Conservation (phyloP, 768 basidiomycete genomes). For the Leccinum aurantiacum region DNA sequence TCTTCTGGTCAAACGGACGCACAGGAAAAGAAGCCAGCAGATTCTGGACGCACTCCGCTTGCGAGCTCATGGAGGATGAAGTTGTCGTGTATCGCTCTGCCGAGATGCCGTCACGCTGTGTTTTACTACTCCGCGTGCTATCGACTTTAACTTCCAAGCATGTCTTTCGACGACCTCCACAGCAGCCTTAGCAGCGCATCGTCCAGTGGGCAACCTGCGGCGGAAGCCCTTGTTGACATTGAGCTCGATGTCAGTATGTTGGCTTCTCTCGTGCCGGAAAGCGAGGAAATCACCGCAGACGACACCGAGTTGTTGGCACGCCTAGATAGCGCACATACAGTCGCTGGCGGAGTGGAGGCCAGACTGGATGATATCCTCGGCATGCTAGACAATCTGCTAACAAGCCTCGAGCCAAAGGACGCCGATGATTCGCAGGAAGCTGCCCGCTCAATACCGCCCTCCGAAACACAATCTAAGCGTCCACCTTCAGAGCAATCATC, state of each 20-base stretch:
- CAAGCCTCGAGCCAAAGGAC: constrained; percentile 37
- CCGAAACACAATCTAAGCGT: constrained; percentile 1
- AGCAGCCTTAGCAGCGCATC: background rate
- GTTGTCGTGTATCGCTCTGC: constrained; percentile 1
- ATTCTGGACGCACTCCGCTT: constrained; percentile 48
- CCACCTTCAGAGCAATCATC: constrained; percentile 4
- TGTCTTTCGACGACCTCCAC: constrained; percentile 30
- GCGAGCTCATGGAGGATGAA: constrained; percentile 45
- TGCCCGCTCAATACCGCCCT: background rate
- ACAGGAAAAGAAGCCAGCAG: constrained; percentile 54
- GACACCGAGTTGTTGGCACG: constrained; percentile 53
- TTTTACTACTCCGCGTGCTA: constrained; percentile 23
- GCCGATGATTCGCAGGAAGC: constrained; percentile 1
- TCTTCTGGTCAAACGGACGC: constrained; percentile 46
- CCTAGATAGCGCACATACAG: constrained; percentile 55
- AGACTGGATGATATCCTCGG: constrained; percentile 61
- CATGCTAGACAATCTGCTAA: constrained; percentile 56
- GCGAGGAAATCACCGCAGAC: constrained; percentile 27
- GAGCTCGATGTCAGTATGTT: constrained; percentile 41
- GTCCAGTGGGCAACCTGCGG: constrained; percentile 8
- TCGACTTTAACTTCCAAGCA: constrained; percentile 12
- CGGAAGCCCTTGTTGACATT: constrained; percentile 16
- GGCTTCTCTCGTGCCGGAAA: constrained; percentile 30
- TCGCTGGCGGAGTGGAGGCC: constrained; percentile 62
- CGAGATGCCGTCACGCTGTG: constrained; percentile 24